phyloP scores from a whole-genome alignment of 768 basidiomycete species.

The Pisolithus microcarpus region DNA sequence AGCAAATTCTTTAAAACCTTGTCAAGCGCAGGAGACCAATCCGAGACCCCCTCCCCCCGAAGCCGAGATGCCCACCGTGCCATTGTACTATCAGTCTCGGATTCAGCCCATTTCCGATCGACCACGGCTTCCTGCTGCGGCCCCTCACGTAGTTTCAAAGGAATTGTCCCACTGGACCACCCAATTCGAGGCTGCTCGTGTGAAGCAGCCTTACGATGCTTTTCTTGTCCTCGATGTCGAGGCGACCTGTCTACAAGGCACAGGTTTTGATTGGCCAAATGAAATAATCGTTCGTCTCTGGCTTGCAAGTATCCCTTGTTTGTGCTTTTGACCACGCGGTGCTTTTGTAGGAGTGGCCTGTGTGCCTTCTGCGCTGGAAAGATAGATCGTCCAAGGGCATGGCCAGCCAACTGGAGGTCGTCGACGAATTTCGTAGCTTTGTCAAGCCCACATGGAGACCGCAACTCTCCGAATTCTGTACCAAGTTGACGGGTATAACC shows the following conservation, averaged over 20 bases:
- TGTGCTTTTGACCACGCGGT: slow-evolving; percentile 5
- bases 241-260: slow-evolving; percentile 67
- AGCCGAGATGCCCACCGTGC: slow-evolving; percentile 14
- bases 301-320: slow-evolving; percentile 1
- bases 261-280: slow-evolving; percentile 77
- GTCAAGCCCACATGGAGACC: slow-evolving; percentile 87
- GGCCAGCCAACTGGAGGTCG: slow-evolving; percentile 54
- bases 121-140: neutral
- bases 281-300: slow-evolving; percentile 79
- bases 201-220: slow-evolving; percentile 55
- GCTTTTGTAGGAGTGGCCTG: slow-evolving; percentile 76
- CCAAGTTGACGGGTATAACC: slow-evolving; percentile 79
- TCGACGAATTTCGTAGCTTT: slow-evolving; percentile 82
- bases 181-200: slow-evolving; percentile 11
- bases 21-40: neutral
- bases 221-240: slow-evolving; percentile 90
- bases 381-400: slow-evolving; percentile 45
- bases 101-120: slow-evolving; percentile 5
- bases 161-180: neutral
- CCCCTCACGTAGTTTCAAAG: slow-evolving; percentile 1
- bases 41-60: neutral
- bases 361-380: slow-evolving; percentile 80
- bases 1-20: neutral
- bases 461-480: slow-evolving; percentile 76
- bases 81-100: slow-evolving; percentile 4